Conservation (phyloP, 495 filamentous ascomycete species). For the Daldinia grandis region DNA sequence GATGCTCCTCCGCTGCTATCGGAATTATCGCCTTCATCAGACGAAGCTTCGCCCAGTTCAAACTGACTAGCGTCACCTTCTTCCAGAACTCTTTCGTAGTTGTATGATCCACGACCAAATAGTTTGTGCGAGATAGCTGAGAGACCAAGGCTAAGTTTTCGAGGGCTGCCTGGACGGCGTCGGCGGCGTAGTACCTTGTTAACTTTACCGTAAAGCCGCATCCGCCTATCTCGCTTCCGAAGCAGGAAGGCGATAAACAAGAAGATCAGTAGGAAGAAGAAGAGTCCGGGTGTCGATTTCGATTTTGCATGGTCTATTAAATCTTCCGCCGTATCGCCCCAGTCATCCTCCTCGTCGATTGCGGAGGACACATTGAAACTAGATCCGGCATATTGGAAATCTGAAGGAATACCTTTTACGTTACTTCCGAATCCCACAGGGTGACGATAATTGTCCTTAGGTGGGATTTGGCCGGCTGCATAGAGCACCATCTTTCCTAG, state of each 20-base stretch:
- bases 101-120: constrained; percentile 56
- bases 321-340: constrained; percentile 68
- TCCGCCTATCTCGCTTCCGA: constrained; percentile 73
- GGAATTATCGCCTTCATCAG: constrained; percentile 64
- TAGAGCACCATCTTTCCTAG: constrained; percentile 98
- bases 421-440: constrained; percentile 96
- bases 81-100: constrained; percentile 88
- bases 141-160: constrained; percentile 63
- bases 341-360: constrained; percentile 67
- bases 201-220: constrained; percentile 68
- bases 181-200: constrained; percentile 60
- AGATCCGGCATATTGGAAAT: constrained; percentile 88
- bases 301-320: constrained; percentile 70
- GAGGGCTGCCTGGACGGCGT: constrained; percentile 61
- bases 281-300: constrained; percentile 78
- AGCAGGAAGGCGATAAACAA: constrained; percentile 68
- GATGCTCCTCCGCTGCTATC: constrained; percentile 60
- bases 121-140: constrained; percentile 66
- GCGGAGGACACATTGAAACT: constrained; percentile 59
- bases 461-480: constrained; percentile 84
- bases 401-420: constrained; percentile 65
- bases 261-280: constrained; percentile 71
- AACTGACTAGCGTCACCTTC: constrained; percentile 73
- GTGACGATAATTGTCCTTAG: constrained; percentile 61
- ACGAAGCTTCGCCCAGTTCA: constrained; percentile 73